phyloP scores from a whole-genome alignment of 2,329 filamentous ascomycete species.

The Hymenoscyphus infarciens region DNA sequence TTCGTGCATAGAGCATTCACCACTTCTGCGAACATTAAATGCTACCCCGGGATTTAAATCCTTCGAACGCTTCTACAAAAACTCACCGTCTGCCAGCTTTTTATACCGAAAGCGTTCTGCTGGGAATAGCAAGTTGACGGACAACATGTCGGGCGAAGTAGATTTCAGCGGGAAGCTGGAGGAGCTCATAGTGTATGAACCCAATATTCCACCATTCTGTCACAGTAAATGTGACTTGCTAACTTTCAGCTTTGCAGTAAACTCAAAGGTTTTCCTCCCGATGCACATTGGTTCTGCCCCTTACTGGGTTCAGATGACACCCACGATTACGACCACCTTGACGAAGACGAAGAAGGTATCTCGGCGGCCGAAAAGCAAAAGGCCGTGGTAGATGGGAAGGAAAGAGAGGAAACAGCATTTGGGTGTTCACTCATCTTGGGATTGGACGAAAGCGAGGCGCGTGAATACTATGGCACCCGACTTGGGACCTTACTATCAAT shows the following conservation, averaged over 20 bases:
- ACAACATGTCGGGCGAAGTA: background rate
- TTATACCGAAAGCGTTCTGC: background rate
- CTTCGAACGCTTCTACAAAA: background rate
- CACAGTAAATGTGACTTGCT: background rate
- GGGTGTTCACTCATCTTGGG: constrained; percentile 67
- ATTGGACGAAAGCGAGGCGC: constrained; percentile 57
- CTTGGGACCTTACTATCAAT: constrained; percentile 56
- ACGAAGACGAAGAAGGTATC: constrained; percentile 45
- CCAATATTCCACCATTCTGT: background rate
- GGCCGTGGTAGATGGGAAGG: constrained; percentile 52
- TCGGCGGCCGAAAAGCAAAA: constrained; percentile 48
- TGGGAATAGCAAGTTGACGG: background rate
- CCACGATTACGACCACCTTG: constrained; percentile 59
- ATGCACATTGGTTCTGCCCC: constrained; percentile 66
- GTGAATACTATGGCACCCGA: constrained; percentile 54
- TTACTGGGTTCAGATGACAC: constrained; percentile 59
- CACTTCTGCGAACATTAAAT: background rate
- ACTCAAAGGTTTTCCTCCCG: constrained; percentile 32
- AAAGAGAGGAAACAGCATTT: constrained; percentile 59
- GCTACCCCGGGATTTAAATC: background rate
- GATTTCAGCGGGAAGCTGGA: constrained; percentile 29
- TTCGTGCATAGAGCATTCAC: background rate
- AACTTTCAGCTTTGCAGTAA: constrained; percentile 23
- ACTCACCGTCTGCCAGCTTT: background rate
- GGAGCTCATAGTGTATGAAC: constrained; percentile 29